phyloP scores from a whole-genome alignment of 1,284 basidiomycete species.

The Inonotus obliquus region DNA sequence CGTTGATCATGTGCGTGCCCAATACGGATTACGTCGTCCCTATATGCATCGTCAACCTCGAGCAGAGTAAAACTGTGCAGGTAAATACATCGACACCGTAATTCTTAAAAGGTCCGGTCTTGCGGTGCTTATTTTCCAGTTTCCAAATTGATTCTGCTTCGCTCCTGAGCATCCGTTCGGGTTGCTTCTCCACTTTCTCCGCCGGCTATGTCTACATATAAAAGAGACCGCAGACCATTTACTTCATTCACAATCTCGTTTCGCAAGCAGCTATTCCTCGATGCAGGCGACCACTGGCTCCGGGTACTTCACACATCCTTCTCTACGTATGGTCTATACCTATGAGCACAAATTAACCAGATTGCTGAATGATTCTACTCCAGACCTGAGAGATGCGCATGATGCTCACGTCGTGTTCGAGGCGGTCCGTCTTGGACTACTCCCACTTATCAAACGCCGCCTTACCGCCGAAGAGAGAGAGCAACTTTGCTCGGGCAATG shows the following conservation, averaged over 20 bases:
- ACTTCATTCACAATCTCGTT: not conserved
- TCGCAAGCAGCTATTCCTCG: not conserved
- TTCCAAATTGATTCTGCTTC: slow-evolving; percentile 7
- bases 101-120: slow-evolving; percentile 11
- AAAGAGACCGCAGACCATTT: not conserved
- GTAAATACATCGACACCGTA: not conserved
- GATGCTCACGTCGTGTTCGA: slow-evolving; percentile 60
- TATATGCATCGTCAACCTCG: not conserved
- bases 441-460: slow-evolving; percentile 67
- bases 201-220: not conserved
- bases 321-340: slow-evolving; percentile 43
- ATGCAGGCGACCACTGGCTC: slow-evolving; percentile 2
- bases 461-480: slow-evolving; percentile 64
- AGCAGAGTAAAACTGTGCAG: not conserved
- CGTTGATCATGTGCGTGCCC: slow-evolving; percentile 3
- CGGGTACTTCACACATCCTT: slow-evolving; percentile 42
- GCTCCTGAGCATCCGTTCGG: not conserved
- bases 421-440: slow-evolving; percentile 62
- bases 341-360: not conserved
- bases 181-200: slow-evolving; percentile 13
- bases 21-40: not conserved
- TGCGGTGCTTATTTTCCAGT: slow-evolving; percentile 14
- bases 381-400: slow-evolving; percentile 65
- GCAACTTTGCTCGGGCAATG: slow-evolving; percentile 60
- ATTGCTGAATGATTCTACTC: slow-evolving; percentile 19